phyloP scores from a whole-genome alignment of 208 protist genomes.

The Acanthamoeba culbertsoni region DNA sequence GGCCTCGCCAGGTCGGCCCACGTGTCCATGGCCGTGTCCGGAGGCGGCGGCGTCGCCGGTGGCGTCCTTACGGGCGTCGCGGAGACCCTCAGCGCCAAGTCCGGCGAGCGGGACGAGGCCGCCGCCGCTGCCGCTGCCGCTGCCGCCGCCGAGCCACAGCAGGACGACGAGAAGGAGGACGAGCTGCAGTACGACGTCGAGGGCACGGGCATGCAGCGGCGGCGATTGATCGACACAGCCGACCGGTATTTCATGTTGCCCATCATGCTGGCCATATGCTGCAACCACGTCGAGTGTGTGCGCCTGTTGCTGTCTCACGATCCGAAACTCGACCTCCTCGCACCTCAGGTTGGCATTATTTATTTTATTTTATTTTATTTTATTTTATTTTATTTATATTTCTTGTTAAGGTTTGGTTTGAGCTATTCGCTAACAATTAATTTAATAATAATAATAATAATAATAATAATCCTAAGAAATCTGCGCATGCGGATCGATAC shows the following conservation, averaged over 20 bases:
- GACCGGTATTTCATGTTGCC: not conserved
- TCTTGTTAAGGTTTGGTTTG: too few species aligned
- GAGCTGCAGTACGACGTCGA: not conserved
- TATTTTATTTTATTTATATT: too few species aligned
- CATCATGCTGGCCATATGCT: not conserved
- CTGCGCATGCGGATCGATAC: not conserved
- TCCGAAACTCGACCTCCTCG: not conserved
- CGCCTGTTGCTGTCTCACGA: not conserved
- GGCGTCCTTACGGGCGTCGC: not conserved
- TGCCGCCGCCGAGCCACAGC: not conserved
- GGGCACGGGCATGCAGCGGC: not conserved
- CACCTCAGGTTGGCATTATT: not conserved
- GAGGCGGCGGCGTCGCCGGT: too few species aligned
- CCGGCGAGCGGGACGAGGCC: too few species aligned
- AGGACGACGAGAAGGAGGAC: not conserved
- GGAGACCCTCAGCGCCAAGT: not conserved
- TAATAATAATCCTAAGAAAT: not conserved
- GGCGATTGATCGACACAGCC: not conserved
- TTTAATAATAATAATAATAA: too few species aligned
- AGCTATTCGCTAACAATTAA: too few species aligned
- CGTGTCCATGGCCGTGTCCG: too few species aligned
- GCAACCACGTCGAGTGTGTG: not conserved
- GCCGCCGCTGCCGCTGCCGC: not conserved
- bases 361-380: not conserved
- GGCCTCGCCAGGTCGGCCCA: not conserved